Evolutionary conservation across 2,329 filamentous ascomycete genomes (phyloP).

Genomic region (Fusarium robinianum): DNA sequence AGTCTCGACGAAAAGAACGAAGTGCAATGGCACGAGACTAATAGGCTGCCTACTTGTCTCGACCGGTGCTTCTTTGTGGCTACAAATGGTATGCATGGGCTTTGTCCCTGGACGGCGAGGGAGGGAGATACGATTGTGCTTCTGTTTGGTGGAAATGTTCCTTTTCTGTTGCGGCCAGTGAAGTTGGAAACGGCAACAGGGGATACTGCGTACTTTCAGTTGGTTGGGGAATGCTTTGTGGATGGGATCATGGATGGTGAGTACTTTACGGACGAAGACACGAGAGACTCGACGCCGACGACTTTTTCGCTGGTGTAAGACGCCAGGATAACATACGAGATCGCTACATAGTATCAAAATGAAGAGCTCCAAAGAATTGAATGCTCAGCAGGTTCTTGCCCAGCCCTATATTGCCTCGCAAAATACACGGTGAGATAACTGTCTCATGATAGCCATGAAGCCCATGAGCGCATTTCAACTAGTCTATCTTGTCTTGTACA

Average conservation of each 20-base stretch:
- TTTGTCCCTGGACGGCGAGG: constrained; percentile 23
- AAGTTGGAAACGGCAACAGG: neutral
- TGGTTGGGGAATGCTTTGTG: constrained; percentile 22
- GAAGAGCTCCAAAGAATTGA: no score
- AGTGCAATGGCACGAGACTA: constrained; percentile 1
- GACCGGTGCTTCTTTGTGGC: constrained; percentile 19
- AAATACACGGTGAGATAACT: no score
- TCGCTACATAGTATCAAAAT: no score
- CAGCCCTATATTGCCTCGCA: no score
- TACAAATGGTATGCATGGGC: constrained; percentile 5
- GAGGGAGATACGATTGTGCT: constrained; percentile 17
- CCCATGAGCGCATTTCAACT: no score
- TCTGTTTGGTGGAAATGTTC: constrained; percentile 19
- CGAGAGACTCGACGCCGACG: no score
- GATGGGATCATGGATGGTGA: constrained; percentile 24
- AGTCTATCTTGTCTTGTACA: neutral
- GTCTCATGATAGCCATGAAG: no score
- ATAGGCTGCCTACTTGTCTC: constrained; percentile 8
- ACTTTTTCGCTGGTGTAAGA: no score
- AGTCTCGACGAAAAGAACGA: neutral
- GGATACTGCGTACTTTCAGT: neutral
- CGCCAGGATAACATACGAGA: no score
- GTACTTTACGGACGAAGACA: no score
- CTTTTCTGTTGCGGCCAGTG: constrained; percentile 11
- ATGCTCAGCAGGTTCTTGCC: no score